Percentiles rank a stretch among this genome's conserved stretches.
Conservation (phyloP, 768 basidiomycete species). For the Rhizopogon vesiculosus region DNA sequence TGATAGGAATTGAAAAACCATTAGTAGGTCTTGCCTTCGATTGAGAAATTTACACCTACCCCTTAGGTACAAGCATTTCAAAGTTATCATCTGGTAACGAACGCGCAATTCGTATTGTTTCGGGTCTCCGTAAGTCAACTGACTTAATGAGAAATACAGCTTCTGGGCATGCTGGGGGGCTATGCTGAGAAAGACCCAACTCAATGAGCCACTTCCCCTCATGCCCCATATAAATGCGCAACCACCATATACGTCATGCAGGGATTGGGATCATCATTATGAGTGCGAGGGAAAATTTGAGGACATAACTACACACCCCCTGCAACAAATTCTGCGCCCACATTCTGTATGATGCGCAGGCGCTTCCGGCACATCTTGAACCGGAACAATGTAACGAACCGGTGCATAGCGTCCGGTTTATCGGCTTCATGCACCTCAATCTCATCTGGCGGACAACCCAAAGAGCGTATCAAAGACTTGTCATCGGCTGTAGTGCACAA, state of each 20-base stretch:
- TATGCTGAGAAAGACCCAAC: not conserved
- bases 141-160: not conserved
- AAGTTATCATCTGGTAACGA: no score
- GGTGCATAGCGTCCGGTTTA: not conserved
- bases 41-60: not conserved
- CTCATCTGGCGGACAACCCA: not conserved
- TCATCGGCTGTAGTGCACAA: no score
- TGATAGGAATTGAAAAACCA: no score
- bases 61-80: not conserved
- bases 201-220: not conserved
- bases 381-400: not conserved
- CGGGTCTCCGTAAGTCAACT: not conserved
- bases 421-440: not conserved
- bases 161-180: not conserved
- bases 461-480: no score
- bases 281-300: no score
- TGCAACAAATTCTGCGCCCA: not conserved
- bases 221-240: not conserved
- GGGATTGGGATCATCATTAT: not conserved
- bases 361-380: not conserved
- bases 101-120: no score
- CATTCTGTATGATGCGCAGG: not conserved
- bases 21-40: not conserved
- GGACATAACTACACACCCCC: not conserved
- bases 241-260: not conserved